These are phyloP conservation scores for Diaporthe vaccinii DNA, from an alignment of 2,329 filamentous ascomycete genomes.

Conservation along the genomic window DNA sequence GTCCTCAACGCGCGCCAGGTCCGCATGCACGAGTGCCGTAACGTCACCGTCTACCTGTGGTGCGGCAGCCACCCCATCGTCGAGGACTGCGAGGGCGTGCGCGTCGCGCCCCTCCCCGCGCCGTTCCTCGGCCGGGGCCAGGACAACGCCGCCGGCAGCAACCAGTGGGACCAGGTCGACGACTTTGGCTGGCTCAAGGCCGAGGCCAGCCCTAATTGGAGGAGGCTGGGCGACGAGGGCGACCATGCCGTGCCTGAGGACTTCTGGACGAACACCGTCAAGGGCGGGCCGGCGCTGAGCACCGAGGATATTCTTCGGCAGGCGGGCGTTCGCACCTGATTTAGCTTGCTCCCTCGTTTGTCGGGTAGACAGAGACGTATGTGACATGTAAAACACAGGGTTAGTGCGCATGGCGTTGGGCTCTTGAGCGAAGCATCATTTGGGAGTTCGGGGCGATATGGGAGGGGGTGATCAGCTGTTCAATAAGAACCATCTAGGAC, in stretches of 20 bases:
- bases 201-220: conserved; percentile 91
- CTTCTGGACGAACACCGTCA: conserved; percentile 78
- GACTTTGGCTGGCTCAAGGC: conserved; percentile 98
- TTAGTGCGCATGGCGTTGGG: conserved; percentile 27
- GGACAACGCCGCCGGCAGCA: conserved; percentile 56
- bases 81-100: conserved; percentile 84
- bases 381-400: not conserved
- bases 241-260: conserved; percentile 63
- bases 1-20: conserved; percentile 89
- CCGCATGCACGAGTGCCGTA: conserved; percentile 87
- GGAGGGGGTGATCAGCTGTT: not conserved
- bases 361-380: not conserved
- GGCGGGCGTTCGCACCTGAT: conserved; percentile 55
- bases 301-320: conserved; percentile 75
- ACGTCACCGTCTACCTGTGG: conserved; percentile 87
- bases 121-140: conserved; percentile 40
- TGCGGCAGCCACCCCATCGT: conserved; percentile 91
- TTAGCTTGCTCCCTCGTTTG: not conserved
- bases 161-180: conserved; percentile 91
- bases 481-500: not conserved
- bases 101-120: conserved; percentile 82
- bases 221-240: conserved; percentile 71
- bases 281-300: conserved; percentile 71
- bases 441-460: not conserved
- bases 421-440: conserved; percentile 12